Evolutionary conservation across 805 yeast species (phyloP), one percentile per base, ranked within the genome.

Genomic region (Millerozyma acaciae): DNA sequence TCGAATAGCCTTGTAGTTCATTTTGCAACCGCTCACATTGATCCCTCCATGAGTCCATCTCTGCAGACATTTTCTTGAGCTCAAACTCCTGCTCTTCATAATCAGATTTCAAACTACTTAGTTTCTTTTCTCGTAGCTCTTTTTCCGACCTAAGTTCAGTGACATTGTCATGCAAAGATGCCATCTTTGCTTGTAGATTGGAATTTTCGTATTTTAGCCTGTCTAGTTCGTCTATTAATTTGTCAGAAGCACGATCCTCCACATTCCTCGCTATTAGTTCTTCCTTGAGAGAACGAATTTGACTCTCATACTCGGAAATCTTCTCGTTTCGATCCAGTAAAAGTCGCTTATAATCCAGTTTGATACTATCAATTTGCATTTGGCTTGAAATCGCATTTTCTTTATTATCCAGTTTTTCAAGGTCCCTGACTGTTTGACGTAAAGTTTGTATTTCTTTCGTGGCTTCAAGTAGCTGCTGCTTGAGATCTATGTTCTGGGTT

Each of bases 401-500:
- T 25, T 42, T 35, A 28, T 43, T 29, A n/a, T 31, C 18, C 34
- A 32, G 38, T n/a, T 29, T 21, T 8, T 33, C 24, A 38, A 33
- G 42, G 35, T 28, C 24, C 5, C 30, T 26, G 6, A 45, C 13
- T 7, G 32, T 22, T 17, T 38, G 40, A 26, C 38, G 36, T 17
- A 47, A 30, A 0, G 33, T 35, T 3, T 42, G 31, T 7, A 47
- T 39, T 13, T 42, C 43, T 17, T 41, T 31, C 14, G 43, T 24
- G 25, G 44, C 38, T 12, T 47, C 44, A 15, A 39, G 15, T 16
- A 55, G 45, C 30, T 55, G 53, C 32, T 57, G 60, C 26, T 45
- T 53, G 32, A 64, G 42, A 12, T 56, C 55, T 8, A 65, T 56
- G 36, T 68, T 68, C 37, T 63, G 63, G 34, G 50, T 51, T 21